Conservation (phyloP, 495 filamentous ascomycete genomes). For the Penicillium flavigenum region DNA sequence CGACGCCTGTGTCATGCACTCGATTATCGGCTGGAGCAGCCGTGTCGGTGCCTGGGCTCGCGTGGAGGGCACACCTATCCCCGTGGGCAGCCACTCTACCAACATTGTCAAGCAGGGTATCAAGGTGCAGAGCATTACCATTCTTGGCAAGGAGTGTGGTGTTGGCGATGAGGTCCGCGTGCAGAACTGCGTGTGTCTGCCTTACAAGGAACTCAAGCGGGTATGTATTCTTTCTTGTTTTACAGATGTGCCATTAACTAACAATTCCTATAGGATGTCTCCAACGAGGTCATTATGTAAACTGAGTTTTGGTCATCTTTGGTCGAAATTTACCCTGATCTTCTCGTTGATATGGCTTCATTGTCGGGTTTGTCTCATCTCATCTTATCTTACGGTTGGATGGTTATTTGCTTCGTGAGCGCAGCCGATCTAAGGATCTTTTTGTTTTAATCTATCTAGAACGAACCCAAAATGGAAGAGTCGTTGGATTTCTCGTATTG, state of each 20-base stretch:
- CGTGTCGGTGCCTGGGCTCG: slow-evolving; percentile 95
- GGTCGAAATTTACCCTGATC: slow-evolving; percentile 25
- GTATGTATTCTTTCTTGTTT: slow-evolving; percentile 53
- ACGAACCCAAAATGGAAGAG: slow-evolving; percentile 9
- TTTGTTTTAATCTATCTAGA: slow-evolving; percentile 4
- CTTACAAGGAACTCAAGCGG: slow-evolving; percentile 97
- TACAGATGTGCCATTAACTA: slow-evolving; percentile 1
- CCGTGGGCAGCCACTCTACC: slow-evolving; percentile 84
- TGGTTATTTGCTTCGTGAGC: slow-evolving; percentile 23
- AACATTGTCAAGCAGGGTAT: slow-evolving; percentile 95
- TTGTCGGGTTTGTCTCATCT: slow-evolving; percentile 18
- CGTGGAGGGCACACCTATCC: slow-evolving; percentile 93
- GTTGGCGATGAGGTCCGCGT: slow-evolving; percentile 95
- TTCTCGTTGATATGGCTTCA: slow-evolving; percentile 7
- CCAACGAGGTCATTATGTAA: slow-evolving; percentile 98
- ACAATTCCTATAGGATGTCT: slow-evolving; percentile 63
- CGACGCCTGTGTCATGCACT: slow-evolving; percentile 93
- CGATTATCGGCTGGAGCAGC: slow-evolving; percentile 96
- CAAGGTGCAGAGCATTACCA: slow-evolving; percentile 98
- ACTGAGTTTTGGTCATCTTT: slow-evolving; percentile 16
- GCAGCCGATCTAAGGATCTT: slow-evolving; percentile 14
- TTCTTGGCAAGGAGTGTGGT: slow-evolving; percentile 92
- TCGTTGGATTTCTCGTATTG: slow-evolving; percentile 5
- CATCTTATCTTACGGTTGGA: slow-evolving; percentile 22
- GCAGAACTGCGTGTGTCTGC: slow-evolving; percentile 97